Evolutionary conservation across 148 eudicot species (phyloP).

Genomic region (Heliosperma pusillum): DNA sequence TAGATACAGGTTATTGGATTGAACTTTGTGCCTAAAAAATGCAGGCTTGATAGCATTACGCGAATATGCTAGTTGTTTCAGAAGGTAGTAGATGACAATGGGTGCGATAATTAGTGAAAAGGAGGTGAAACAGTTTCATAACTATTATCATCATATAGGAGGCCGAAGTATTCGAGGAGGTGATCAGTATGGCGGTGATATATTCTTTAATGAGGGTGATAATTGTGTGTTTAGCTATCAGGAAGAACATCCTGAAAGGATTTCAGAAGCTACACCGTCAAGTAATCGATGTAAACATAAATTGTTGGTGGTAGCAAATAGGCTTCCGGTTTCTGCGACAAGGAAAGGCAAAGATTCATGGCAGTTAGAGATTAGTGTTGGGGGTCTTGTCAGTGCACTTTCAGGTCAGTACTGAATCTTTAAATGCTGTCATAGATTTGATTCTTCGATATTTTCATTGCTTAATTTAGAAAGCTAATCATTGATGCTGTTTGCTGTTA

Average conservation of each 20-base stretch:
- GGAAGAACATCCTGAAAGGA: constrained; percentile 34
- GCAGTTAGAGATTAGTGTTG: constrained; percentile 63
- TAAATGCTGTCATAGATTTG: background rate
- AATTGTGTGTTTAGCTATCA: constrained; percentile 31
- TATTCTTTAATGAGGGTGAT: constrained; percentile 37
- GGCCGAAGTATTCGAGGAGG: constrained; percentile 14
- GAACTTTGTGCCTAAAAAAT: background rate
- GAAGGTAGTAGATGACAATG: constrained; percentile 41
- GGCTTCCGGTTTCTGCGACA: constrained; percentile 67
- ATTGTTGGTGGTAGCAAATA: constrained; percentile 66
- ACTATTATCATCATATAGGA: constrained; percentile 30
- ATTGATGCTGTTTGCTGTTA: background rate
- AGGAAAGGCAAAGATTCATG: constrained; percentile 54
- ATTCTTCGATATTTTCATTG: background rate
- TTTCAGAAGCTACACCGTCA: constrained; percentile 15
- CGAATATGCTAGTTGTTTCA: background rate
- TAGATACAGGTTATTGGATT: background rate
- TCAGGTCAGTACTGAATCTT: constrained; percentile 36
- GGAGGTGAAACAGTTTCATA: constrained; percentile 42
- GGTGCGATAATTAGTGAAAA: constrained; percentile 56
- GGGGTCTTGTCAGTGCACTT: constrained; percentile 82
- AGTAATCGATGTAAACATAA: constrained; percentile 44
- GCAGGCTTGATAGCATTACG: background rate
- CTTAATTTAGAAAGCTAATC: background rate
- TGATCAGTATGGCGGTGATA: constrained; percentile 28